Evolutionary conservation across 257 asterid species (phyloP).

Genomic region (Euphrasia confusa): DNA sequence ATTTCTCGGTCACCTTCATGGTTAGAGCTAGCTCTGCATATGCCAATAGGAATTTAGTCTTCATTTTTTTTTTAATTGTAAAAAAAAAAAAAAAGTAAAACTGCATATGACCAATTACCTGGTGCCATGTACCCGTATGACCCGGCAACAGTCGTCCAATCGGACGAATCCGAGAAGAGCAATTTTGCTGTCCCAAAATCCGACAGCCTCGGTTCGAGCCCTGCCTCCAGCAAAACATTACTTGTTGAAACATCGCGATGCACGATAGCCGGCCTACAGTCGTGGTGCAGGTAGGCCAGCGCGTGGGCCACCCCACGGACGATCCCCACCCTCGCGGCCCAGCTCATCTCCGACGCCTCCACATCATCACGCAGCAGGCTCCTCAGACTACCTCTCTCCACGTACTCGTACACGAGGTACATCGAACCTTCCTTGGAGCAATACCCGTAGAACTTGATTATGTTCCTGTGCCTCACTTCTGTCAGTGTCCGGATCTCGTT

Average conservation of each 20-base stretch:
- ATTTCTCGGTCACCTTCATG: slow-evolving; percentile 77
- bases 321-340: slow-evolving; percentile 62
- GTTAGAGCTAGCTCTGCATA: slow-evolving; percentile 68
- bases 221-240: slow-evolving; percentile 69
- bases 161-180: slow-evolving; percentile 52
- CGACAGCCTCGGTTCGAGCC: slow-evolving; percentile 65
- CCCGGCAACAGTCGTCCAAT: slow-evolving; percentile 80
- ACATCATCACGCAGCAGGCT: slow-evolving; percentile 40
- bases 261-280: slow-evolving; percentile 78
- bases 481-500: slow-evolving; percentile 78
- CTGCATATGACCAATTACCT: slow-evolving; percentile 35
- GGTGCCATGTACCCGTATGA: slow-evolving; percentile 99
- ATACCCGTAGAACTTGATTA: slow-evolving; percentile 78
- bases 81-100: no score
- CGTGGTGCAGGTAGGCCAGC: slow-evolving; percentile 91
- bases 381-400: slow-evolving; percentile 75
- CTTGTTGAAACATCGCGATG: slow-evolving; percentile 76
- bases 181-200: slow-evolving; percentile 91
- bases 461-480: slow-evolving; percentile 84
- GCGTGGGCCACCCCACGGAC: slow-evolving; percentile 87
- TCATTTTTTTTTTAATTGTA: no score
- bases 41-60: background rate
- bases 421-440: slow-evolving; percentile 63
- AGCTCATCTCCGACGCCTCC: slow-evolving; percentile 48
- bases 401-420: slow-evolving; percentile 87